Conservation (phyloP, 345 rosid genomes). For the Linum usitatissimum region DNA sequence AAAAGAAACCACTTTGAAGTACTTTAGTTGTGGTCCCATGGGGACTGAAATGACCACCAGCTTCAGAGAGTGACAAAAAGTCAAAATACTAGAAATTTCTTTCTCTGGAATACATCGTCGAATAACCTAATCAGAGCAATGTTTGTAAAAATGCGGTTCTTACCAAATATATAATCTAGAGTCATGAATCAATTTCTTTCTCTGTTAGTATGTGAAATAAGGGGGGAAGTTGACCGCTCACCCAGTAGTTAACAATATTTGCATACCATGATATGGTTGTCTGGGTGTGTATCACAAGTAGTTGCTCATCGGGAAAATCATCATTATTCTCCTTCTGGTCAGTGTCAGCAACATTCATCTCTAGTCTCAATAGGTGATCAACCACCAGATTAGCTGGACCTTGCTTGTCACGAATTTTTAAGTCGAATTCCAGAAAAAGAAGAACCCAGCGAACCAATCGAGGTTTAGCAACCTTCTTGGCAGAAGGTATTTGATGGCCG, state of each 20-base stretch:
- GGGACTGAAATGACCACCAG: not conserved
- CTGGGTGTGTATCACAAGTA: not conserved
- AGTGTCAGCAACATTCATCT: not conserved
- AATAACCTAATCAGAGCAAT: no score
- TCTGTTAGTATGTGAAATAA: no score
- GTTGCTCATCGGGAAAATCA: not conserved
- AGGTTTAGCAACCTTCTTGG: not conserved
- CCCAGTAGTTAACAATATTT: no score
- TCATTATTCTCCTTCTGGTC: not conserved
- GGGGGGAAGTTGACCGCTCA: no score
- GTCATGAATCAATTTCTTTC: no score
- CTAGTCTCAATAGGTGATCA: not conserved
- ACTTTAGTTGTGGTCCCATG: not conserved
- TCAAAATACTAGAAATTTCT: no score
- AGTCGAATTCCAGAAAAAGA: not conserved
- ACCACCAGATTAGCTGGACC: not conserved
- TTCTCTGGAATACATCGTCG: no score
- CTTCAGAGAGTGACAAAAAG: no score
- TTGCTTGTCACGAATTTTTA: not conserved
- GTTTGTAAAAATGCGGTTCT: no score
- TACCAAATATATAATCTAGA: no score
- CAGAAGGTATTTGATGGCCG: not conserved
- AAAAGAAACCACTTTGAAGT: conserved; percentile 1
- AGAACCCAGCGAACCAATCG: not conserved
- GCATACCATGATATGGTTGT: no score